Percentiles rank a stretch among this genome's conserved stretches.
phyloP scores from a whole-genome alignment of 257 asterid genomes.

The Solanum paucissectum region DNA sequence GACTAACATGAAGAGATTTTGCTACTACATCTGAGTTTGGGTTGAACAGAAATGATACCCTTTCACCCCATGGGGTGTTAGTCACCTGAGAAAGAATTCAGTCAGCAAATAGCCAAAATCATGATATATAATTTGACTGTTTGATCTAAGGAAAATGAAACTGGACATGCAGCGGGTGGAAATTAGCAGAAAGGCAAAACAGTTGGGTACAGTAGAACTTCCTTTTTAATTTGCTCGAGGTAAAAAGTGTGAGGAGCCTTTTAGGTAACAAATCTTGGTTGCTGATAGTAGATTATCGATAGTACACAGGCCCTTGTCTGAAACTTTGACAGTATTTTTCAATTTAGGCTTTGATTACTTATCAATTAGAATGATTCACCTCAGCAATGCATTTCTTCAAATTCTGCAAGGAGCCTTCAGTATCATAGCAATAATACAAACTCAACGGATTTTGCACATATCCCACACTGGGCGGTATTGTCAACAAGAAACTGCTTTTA shows the following conservation, averaged over 20 bases:
- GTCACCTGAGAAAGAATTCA: slow-evolving; percentile 52
- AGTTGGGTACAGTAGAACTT: neutral
- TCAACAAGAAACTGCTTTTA: slow-evolving; percentile 64
- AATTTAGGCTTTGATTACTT: neutral
- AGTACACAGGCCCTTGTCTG: neutral
- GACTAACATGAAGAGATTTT: slow-evolving; percentile 96
- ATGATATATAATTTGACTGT: neutral
- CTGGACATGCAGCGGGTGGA: neutral
- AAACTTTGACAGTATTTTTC: neutral
- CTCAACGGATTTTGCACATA: slow-evolving; percentile 89
- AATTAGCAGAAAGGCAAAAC: neutral
- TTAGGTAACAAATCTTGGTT: neutral
- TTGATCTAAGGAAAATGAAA: neutral
- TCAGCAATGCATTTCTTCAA: slow-evolving; percentile 89
- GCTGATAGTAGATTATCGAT: neutral
- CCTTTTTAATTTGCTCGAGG: neutral
- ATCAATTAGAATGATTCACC: slow-evolving; percentile 28
- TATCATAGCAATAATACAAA: slow-evolving; percentile 78
- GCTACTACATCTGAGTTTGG: slow-evolving; percentile 82
- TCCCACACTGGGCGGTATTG: slow-evolving; percentile 95
- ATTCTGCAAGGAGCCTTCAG: slow-evolving; percentile 35
- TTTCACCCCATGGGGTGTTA: slow-evolving; percentile 97
- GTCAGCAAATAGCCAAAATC: neutral
- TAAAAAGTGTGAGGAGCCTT: neutral
- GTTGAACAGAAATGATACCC: slow-evolving; percentile 68